These are phyloP conservation scores for Rhodamnia argentea DNA, from an alignment of 345 rosid species.

Conservation along the genomic window DNA sequence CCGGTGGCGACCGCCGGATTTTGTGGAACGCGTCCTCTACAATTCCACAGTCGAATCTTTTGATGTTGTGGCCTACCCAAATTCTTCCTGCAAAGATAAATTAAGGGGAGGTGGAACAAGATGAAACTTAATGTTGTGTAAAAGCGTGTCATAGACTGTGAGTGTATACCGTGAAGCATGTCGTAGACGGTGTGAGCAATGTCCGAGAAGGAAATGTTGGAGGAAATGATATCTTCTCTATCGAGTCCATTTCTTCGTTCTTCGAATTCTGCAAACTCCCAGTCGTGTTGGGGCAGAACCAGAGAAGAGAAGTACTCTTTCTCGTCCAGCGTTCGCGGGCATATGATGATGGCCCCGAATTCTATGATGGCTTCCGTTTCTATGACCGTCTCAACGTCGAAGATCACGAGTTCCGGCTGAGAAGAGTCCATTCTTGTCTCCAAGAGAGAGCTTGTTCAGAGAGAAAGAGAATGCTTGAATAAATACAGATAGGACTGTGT, in stretches of 20 bases:
- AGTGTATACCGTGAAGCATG: not conserved
- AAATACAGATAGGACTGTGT: not conserved
- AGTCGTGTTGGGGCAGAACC: not conserved
- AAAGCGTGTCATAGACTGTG: too few relatives aligned
- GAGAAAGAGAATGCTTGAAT: not conserved
- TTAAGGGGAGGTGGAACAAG: too few relatives aligned
- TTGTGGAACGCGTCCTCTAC: not conserved
- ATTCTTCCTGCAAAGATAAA: not conserved
- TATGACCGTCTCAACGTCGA: not conserved
- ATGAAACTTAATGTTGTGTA: too few relatives aligned
- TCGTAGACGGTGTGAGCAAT: not conserved
- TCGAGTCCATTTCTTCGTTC: not conserved
- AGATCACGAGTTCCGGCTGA: not conserved
- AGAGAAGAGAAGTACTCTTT: not conserved
- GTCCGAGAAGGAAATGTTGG: not conserved
- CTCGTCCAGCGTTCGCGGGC: not conserved
- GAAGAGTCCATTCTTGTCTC: not conserved
- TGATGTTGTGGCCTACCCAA: not conserved
- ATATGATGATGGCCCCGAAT: not conserved
- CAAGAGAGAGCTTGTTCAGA: not conserved
- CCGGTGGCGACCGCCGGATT: not conserved
- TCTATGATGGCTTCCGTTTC: not conserved
- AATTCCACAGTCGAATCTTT: not conserved
- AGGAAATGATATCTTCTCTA: not conserved
- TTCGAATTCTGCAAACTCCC: not conserved